These are phyloP conservation scores for Chondrostereum purpureum DNA, from an alignment of 1,284 basidiomycete species.

Conservation along the genomic window DNA sequence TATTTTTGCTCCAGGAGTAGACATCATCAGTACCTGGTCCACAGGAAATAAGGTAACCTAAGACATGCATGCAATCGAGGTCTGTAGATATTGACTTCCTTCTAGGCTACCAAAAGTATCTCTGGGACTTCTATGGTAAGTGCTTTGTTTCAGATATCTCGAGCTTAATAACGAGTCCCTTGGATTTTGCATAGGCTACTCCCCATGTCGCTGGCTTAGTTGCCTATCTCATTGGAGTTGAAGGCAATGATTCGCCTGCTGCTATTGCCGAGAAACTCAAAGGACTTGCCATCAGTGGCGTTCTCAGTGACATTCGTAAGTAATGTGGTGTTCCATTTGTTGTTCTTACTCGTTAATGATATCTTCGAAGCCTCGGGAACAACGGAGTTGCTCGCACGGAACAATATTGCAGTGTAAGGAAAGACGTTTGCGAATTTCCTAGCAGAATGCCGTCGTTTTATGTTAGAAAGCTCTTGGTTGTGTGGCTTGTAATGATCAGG, in stretches of 20 bases:
- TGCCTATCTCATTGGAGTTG: conserved; percentile 68
- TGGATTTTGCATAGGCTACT: too few relatives aligned
- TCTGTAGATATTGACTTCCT: conserved; percentile 67
- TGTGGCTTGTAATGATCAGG: too few relatives aligned
- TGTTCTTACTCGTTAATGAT: not conserved
- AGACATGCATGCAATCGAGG: conserved; percentile 50
- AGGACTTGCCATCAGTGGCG: not conserved
- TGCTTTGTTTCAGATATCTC: too few relatives aligned
- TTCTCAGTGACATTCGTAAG: not conserved
- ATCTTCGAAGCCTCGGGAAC: not conserved
- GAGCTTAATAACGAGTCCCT: too few relatives aligned
- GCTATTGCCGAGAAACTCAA: not conserved
- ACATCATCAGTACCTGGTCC: not conserved
- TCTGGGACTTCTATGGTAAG: conserved; percentile 74
- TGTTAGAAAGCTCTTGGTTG: conserved; percentile 1
- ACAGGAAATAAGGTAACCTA: conserved; percentile 3
- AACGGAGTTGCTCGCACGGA: not conserved
- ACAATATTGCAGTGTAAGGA: not conserved
- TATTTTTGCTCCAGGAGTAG: conserved; percentile 70
- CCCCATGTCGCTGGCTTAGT: conserved; percentile 69
- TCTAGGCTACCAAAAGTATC: conserved; percentile 63
- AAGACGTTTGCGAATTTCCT: not conserved
- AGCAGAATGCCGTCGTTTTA: not conserved
- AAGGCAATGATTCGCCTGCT: not conserved
- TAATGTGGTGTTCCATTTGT: not conserved